Conservation (phyloP, 768 basidiomycete genomes). For the Trametes cubensis region DNA sequence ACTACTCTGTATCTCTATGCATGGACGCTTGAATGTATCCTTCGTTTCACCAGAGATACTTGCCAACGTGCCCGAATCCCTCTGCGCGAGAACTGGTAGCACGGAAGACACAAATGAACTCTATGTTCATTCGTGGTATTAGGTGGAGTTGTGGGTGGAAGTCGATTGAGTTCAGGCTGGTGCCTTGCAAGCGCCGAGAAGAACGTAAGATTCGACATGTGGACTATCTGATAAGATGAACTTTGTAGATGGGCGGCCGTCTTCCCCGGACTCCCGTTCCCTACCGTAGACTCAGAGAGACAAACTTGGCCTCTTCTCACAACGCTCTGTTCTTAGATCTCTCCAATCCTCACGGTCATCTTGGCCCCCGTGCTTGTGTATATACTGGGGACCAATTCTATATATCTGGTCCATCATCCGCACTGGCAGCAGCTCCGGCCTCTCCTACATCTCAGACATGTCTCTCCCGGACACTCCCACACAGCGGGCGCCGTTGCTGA, state of each 20-base stretch:
- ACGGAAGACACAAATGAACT: too few relatives aligned
- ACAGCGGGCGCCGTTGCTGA: not conserved
- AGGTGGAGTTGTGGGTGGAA: too few relatives aligned
- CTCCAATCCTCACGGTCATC: not conserved
- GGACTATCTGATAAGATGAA: slow-evolving; percentile 28
- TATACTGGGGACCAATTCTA: too few relatives aligned
- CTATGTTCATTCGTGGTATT: too few relatives aligned
- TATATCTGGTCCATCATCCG: too few relatives aligned
- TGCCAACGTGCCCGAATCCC: too few relatives aligned
- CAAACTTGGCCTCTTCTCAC: slow-evolving; percentile 12
- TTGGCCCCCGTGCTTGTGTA: not conserved
- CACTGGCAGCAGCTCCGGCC: not conserved
- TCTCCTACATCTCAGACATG: not conserved
- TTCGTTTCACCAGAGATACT: too few relatives aligned
- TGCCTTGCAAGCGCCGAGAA: not conserved
- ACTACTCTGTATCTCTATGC: too few relatives aligned
- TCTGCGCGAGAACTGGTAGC: too few relatives aligned
- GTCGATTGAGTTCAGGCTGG: not conserved
- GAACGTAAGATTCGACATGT: not conserved
- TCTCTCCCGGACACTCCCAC: not conserved
- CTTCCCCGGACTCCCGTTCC: slow-evolving; percentile 9
- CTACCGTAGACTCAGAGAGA: slow-evolving; percentile 3
- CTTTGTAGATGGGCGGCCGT: not conserved
- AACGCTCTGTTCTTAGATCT: not conserved
- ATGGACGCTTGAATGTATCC: too few relatives aligned